Evolutionary conservation across 2,329 filamentous ascomycete genomes (phyloP).

Genomic region (Fusarium udum): DNA sequence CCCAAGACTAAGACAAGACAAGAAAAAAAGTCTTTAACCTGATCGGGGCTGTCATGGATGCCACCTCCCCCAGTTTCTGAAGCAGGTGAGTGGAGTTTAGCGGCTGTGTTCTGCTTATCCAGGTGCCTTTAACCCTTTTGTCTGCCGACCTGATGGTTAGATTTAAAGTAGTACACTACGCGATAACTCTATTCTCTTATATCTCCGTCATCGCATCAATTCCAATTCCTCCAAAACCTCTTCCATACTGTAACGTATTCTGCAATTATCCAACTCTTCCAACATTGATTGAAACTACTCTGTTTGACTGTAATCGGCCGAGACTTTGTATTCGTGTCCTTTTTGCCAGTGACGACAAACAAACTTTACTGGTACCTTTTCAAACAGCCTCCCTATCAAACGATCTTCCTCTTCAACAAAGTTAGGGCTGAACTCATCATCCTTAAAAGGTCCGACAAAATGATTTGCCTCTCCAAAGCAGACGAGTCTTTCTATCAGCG

Average conservation of each 20-base stretch:
- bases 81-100: constrained; percentile 17
- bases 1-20: constrained; percentile 1
- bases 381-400: constrained; percentile 6
- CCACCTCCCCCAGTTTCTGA: constrained; percentile 29
- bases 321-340: constrained; percentile 14
- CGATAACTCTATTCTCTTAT: constrained; percentile 11
- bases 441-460: not conserved
- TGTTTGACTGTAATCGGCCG: not conserved
- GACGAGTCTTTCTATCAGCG: constrained; percentile 60
- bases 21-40: constrained; percentile 24
- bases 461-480: constrained; percentile 66
- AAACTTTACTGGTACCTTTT: not conserved
- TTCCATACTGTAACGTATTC: not conserved
- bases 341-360: constrained; percentile 4
- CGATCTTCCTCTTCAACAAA: not conserved
- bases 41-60: constrained; percentile 13
- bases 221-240: not conserved
- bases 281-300: constrained; percentile 6
- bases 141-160: not conserved
- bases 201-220: constrained; percentile 2
- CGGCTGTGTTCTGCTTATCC: constrained; percentile 14
- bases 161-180: constrained; percentile 7
- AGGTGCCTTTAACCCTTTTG: constrained; percentile 33
- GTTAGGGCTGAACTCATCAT: not conserved
- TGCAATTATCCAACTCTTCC: not conserved